Evolutionary conservation across 2,329 filamentous ascomycete species (phyloP).

Genomic region (Phyllosticta citrichinensis): DNA sequence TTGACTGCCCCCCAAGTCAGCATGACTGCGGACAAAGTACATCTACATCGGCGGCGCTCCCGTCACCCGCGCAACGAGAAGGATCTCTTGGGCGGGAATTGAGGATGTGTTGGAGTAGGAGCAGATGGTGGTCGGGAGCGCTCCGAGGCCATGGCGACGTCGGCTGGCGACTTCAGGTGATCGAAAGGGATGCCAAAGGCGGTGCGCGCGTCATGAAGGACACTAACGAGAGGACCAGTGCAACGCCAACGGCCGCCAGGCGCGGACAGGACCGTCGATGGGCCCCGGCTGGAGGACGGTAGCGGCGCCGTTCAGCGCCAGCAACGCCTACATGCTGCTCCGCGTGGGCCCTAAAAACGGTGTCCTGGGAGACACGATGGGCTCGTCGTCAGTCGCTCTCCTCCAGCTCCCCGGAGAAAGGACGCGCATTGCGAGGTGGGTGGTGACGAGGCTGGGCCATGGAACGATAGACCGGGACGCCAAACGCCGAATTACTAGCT

Average conservation of each 20-base stretch:
- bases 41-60: background rate
- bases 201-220: background rate
- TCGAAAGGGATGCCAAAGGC: background rate
- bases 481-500: background rate
- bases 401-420: background rate
- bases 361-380: background rate
- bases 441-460: background rate
- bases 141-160: background rate
- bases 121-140: background rate
- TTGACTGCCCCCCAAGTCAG: background rate
- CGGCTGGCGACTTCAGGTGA: background rate
- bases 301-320: background rate
- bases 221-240: background rate
- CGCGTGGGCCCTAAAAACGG: background rate
- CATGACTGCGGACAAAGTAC: background rate
- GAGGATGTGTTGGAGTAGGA: background rate
- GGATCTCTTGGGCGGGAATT: background rate
- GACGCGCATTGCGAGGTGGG: background rate
- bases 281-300: background rate
- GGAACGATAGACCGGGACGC: background rate
- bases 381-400: background rate
- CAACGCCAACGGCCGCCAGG: background rate
- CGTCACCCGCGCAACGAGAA: background rate
- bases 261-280: background rate
- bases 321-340: background rate